phyloP scores from a whole-genome alignment of 352 stramenopile species.

The Globisporangium cylindrosporum region DNA sequence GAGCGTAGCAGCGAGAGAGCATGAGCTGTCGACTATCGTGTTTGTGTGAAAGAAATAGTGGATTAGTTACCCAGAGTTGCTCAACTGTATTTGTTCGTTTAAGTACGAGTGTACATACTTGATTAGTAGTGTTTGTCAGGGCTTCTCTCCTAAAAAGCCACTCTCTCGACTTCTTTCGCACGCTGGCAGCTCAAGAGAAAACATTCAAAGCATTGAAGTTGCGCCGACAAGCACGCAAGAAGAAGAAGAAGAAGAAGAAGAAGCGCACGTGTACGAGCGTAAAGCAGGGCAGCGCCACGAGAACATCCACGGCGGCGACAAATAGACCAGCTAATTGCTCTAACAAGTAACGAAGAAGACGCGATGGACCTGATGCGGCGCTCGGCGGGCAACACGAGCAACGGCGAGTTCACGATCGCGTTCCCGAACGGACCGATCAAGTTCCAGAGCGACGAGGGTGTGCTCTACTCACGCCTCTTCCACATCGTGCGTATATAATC shows the following conservation, averaged over 20 bases:
- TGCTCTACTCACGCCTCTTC: slow-evolving; percentile 78
- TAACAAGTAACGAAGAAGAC: not conserved
- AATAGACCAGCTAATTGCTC: too few species aligned
- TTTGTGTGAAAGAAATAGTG: too few species aligned
- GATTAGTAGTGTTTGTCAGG: too few species aligned
- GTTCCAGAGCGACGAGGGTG: slow-evolving; percentile 77
- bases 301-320: not conserved
- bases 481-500: slow-evolving; percentile 57
- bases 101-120: too few species aligned
- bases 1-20: slow-evolving; percentile 35
- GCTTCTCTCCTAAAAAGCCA: too few species aligned
- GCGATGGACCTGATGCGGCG: slow-evolving; percentile 21
- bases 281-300: not conserved
- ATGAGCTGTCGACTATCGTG: too few species aligned
- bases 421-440: slow-evolving; percentile 86
- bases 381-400: slow-evolving; percentile 24
- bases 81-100: too few species aligned
- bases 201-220: slow-evolving; percentile 11
- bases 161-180: not conserved
- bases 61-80: too few species aligned
- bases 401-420: slow-evolving; percentile 70
- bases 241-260: not conserved
- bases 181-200: not conserved
- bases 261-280: too few species aligned
- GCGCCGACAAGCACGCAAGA: not conserved